These are phyloP conservation scores for Phytophthora fragariaefolia DNA, from an alignment of 352 stramenopile species.

Conservation along the genomic window DNA sequence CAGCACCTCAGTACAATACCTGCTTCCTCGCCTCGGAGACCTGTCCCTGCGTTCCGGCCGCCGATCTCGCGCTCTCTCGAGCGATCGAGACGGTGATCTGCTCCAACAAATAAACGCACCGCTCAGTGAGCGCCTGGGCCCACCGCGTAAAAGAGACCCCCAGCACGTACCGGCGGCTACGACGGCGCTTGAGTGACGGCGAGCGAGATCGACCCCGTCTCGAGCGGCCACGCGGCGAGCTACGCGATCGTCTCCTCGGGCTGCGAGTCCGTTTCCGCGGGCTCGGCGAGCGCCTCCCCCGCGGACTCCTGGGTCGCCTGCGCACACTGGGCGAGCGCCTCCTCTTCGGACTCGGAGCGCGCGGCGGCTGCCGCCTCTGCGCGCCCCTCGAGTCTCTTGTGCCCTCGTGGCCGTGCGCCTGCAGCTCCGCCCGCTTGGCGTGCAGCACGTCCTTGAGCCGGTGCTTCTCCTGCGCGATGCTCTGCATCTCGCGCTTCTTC, in stretches of 20 bases:
- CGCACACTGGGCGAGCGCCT: conserved; percentile 27
- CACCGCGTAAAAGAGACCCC: background rate
- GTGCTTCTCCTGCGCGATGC: conserved; percentile 61
- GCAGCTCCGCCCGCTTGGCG: conserved; percentile 47
- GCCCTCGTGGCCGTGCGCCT: conserved; percentile 8
- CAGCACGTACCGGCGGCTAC: conserved; percentile 27
- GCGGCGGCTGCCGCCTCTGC: conserved; percentile 22
- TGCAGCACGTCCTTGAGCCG: conserved; percentile 67
- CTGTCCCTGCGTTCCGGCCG: conserved; percentile 20
- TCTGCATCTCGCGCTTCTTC: conserved; percentile 91
- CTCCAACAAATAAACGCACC: background rate
- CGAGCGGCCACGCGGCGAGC: conserved; percentile 22
- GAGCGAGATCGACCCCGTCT: conserved; percentile 32
- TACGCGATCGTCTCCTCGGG: conserved; percentile 27
- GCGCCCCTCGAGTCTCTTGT: conserved; percentile 28
- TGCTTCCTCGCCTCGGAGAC: conserved; percentile 15
- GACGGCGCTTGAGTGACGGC: conserved; percentile 36
- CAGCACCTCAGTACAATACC: background rate
- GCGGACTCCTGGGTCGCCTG: conserved; percentile 21
- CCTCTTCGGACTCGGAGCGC: conserved; percentile 15
- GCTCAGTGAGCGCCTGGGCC: background rate
- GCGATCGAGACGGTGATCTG: conserved; percentile 43
- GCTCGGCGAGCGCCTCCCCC: conserved; percentile 12
- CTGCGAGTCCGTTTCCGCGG: conserved; percentile 11
- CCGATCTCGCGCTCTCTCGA: conserved; percentile 17